Conservation (phyloP, 2,329 filamentous ascomycete genomes). For the Celoporthe dispersa region DNA sequence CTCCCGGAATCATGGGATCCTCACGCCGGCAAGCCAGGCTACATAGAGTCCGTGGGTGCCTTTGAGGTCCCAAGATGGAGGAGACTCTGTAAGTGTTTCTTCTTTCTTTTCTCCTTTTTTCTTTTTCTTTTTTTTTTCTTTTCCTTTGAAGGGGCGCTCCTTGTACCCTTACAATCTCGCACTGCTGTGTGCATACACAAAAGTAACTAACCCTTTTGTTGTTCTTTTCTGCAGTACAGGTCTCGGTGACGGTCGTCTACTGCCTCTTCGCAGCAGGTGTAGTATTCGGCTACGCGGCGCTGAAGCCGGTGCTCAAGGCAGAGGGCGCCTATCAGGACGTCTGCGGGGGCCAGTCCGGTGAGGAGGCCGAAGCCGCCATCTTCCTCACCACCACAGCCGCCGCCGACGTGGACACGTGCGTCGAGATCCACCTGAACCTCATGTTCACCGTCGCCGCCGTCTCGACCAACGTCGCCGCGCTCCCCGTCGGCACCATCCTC, state of each 20-base stretch:
- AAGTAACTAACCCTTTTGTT: background rate
- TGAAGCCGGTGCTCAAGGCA: conserved; percentile 78
- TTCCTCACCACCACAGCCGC: conserved; percentile 28
- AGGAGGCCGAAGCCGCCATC: background rate
- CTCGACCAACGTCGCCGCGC: conserved; percentile 82
- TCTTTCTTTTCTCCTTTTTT: background rate
- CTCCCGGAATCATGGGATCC: conserved; percentile 58
- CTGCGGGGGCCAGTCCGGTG: conserved; percentile 47
- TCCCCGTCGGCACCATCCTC: conserved; percentile 83
- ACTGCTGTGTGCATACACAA: background rate
- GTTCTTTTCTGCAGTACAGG: conserved; percentile 40
- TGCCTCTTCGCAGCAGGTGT: conserved; percentile 71
- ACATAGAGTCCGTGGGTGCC: conserved; percentile 53
- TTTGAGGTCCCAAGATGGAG: conserved; percentile 61
- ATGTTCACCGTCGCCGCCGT: conserved; percentile 94
- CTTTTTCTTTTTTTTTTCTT: background rate
- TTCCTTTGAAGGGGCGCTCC: too few relatives aligned
- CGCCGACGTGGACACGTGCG: conserved; percentile 45
- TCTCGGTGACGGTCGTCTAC: conserved; percentile 44
- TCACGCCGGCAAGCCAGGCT: conserved; percentile 43
- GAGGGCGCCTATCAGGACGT: conserved; percentile 72
- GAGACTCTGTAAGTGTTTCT: conserved; percentile 49
- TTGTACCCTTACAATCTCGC: background rate
- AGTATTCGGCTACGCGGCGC: conserved; percentile 82
- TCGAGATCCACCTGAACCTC: conserved; percentile 73